A percentile compares a stretch with the other conserved stretches of the same genome.
These are phyloP conservation scores for Leishmania aethiopica DNA, from an alignment of 208 protist species.

Conservation along the genomic window DNA sequence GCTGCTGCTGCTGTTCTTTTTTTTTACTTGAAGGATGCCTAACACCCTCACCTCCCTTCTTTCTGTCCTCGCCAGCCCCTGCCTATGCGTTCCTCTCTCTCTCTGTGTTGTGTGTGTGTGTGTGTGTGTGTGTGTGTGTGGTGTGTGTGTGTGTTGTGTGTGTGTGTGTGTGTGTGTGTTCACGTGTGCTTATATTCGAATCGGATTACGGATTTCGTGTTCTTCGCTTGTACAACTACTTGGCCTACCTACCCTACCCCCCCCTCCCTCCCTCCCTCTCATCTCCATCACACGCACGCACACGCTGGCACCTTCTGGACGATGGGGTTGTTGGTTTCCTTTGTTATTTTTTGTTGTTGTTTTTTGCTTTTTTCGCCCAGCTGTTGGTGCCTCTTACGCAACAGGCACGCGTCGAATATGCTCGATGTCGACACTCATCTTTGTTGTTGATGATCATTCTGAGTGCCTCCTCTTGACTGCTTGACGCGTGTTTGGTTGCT, in stretches of 20 bases:
- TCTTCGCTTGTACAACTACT: neutral
- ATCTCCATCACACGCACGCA: neutral
- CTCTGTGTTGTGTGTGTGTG: too few species aligned
- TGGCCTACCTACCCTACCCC: neutral
- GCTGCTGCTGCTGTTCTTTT: neutral
- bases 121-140: slow-evolving; percentile 6
- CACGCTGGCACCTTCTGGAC: neutral
- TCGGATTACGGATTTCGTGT: neutral
- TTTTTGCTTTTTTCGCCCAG: too few species aligned
- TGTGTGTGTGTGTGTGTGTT: slow-evolving; percentile 16
- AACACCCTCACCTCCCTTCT: neutral
- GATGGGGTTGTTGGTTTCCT: too few species aligned
- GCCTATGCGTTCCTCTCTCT: neutral
- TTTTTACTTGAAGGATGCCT: neutral
- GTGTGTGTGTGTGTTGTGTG: slow-evolving; percentile 13
- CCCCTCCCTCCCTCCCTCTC: neutral
- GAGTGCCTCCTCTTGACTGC: too few species aligned
- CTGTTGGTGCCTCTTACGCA: too few species aligned
- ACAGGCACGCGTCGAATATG: too few species aligned
- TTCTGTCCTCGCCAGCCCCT: neutral
- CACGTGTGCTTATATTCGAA: neutral
- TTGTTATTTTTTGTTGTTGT: neutral
- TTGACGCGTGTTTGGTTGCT: too few species aligned
- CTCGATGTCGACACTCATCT: too few species aligned
- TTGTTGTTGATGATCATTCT: too few species aligned